Percentiles rank a stretch among this genome's conserved stretches.
Conservation (phyloP, 768 basidiomycete species). For the Naganishia kalamii region DNA sequence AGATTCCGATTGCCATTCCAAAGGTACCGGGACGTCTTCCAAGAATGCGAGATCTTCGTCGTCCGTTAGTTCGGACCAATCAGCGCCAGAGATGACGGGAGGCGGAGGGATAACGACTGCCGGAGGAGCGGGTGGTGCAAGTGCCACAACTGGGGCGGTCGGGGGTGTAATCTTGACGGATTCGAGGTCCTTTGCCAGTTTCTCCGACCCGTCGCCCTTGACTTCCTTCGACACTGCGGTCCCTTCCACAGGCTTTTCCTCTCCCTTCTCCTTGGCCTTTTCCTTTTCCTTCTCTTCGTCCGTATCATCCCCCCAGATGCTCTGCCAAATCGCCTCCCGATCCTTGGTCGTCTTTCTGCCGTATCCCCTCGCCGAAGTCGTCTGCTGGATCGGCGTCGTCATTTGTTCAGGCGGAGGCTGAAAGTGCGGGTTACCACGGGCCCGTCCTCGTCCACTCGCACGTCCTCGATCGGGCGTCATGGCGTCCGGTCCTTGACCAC, state of each 20-base stretch:
- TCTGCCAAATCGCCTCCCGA: conserved; percentile 12
- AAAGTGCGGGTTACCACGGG: not conserved
- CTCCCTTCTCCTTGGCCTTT: not conserved
- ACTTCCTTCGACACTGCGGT: not conserved
- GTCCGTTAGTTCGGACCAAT: conserved; percentile 10
- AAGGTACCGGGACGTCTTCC: not conserved
- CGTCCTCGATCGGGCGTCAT: not conserved
- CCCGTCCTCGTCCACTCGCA: not conserved
- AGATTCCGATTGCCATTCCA: not conserved
- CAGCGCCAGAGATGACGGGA: conserved; percentile 5
- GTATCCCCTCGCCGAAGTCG: not conserved
- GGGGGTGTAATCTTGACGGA: not conserved
- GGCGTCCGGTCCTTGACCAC: not conserved
- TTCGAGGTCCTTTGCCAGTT: not conserved
- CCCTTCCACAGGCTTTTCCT: not conserved
- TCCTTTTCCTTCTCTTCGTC: conserved; percentile 7
- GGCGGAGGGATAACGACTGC: conserved; percentile 10
- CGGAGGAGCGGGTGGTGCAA: not conserved
- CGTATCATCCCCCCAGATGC: conserved; percentile 13
- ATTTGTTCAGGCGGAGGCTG: not conserved
- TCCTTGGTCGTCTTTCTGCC: conserved; percentile 4
- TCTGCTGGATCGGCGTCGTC: not conserved
- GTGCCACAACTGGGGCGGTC: not conserved
- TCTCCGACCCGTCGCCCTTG: not conserved
- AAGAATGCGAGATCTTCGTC: conserved; percentile 12